phyloP scores from a whole-genome alignment of 2,329 filamentous ascomycete genomes.

The Xylaria sp. region DNA sequence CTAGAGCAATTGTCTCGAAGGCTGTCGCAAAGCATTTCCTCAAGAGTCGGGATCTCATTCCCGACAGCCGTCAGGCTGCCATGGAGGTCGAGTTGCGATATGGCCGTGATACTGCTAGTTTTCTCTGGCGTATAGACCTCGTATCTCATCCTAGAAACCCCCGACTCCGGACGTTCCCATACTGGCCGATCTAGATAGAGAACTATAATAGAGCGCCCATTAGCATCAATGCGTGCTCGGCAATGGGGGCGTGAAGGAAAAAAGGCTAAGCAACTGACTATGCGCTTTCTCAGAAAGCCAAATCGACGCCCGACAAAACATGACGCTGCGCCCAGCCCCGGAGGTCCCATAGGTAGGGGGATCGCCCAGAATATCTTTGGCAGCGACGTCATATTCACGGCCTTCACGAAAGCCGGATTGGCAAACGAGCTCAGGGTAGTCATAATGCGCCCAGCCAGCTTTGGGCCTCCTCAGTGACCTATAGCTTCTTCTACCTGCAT shows the following conservation, averaged over 20 bases:
- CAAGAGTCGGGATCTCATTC: slow-evolving; percentile 36
- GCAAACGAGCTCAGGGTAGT: slow-evolving; percentile 22
- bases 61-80: neutral
- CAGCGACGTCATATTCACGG: no score
- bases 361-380: slow-evolving; percentile 10
- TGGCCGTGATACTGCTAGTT: neutral
- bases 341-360: slow-evolving; percentile 30
- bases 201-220: slow-evolving; percentile 27
- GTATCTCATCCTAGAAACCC: slow-evolving; percentile 31
- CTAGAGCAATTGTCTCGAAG: slow-evolving; percentile 19
- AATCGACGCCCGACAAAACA: slow-evolving; percentile 44
- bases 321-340: slow-evolving; percentile 28
- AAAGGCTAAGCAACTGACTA: slow-evolving; percentile 21
- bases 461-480: neutral
- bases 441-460: slow-evolving; percentile 13
- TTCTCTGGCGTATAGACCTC: slow-evolving; percentile 1
- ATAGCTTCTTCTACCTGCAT: slow-evolving; percentile 12
- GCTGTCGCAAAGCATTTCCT: slow-evolving; percentile 35
- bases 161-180: slow-evolving; percentile 30
- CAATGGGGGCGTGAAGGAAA: neutral
- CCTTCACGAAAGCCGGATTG: neutral
- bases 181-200: slow-evolving; percentile 42
- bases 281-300: slow-evolving; percentile 40
- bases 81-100: neutral
- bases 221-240: neutral